Conservation (phyloP, 345 rosid species). For the Syzygium jambos region DNA sequence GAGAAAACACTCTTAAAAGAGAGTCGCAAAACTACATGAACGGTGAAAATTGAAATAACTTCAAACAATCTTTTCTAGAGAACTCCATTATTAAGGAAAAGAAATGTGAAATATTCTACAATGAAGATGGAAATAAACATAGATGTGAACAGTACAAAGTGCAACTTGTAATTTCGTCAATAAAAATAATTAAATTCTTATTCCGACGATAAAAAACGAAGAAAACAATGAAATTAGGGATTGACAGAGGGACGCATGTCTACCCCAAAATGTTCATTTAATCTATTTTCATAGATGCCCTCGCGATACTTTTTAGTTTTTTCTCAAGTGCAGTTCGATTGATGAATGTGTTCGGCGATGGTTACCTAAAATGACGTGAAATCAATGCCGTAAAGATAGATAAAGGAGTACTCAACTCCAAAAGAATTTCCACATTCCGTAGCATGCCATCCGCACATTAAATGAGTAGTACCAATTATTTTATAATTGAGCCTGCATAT, state of each 20-base stretch:
- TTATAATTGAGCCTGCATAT: neutral
- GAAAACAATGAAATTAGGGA: neutral
- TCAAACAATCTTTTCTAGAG: neutral
- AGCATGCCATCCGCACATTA: neutral
- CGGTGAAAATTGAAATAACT: neutral
- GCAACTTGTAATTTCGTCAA: neutral
- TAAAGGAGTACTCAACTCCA: neutral
- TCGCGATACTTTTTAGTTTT: neutral
- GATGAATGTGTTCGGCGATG: accelerated
- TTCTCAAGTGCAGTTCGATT: neutral
- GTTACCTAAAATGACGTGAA: neutral
- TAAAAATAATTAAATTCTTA: neutral
- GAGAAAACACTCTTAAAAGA: neutral
- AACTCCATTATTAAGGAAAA: neutral
- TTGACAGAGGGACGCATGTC: neutral
- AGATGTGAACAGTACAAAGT: neutral
- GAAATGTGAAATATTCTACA: neutral
- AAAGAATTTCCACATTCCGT: neutral
- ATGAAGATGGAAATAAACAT: neutral
- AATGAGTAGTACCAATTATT: neutral
- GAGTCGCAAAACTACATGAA: neutral
- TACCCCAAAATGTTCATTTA: neutral
- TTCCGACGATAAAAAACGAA: accelerated
- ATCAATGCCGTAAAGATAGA: neutral
- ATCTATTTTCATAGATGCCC: neutral